Percentiles rank a stretch among this genome's conserved stretches.
These are phyloP conservation scores for Starmerella gropengiesseri DNA, from an alignment of 805 yeast species.

Conservation along the genomic window DNA sequence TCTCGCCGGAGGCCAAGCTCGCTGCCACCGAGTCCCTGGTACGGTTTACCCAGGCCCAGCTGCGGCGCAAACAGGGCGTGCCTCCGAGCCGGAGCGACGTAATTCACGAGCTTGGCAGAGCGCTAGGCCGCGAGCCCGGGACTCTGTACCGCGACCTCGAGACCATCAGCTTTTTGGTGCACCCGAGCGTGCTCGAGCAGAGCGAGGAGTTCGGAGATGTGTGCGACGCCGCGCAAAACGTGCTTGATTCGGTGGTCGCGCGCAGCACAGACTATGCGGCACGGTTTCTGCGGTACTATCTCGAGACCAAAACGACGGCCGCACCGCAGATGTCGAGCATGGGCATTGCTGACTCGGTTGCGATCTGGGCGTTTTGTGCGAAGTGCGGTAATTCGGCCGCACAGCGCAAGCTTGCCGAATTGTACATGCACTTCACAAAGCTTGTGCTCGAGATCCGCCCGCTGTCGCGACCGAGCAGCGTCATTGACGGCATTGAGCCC, in stretches of 20 bases:
- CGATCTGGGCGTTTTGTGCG: conserved; percentile 26
- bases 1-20: conserved; percentile 20
- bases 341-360: conserved; percentile 25
- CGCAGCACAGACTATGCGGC: conserved; percentile 25
- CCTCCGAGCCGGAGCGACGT: conserved; percentile 27
- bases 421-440: conserved; percentile 21
- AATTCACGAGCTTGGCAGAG: conserved; percentile 28
- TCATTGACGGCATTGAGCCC: conserved; percentile 21
- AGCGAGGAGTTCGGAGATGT: conserved; percentile 33
- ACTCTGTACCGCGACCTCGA: conserved; percentile 31
- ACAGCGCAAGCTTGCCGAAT: conserved; percentile 23
- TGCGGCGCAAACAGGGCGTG: conserved; percentile 1
- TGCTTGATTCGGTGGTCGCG: conserved; percentile 21
- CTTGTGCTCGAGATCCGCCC: conserved; percentile 22
- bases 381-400: conserved; percentile 24
- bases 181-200: conserved; percentile 25
- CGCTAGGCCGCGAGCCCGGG: conserved; percentile 26
- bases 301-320: conserved; percentile 20
- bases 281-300: conserved; percentile 23
- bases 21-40: conserved; percentile 16
- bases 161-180: conserved; percentile 29
- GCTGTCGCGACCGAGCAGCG: conserved; percentile 19
- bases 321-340: conserved; percentile 22
- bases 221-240: conserved; percentile 27
- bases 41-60: conserved; percentile 9